Evolutionary conservation across 306 rosid species (phyloP).

Genomic region (Mimosa bimucronata): DNA sequence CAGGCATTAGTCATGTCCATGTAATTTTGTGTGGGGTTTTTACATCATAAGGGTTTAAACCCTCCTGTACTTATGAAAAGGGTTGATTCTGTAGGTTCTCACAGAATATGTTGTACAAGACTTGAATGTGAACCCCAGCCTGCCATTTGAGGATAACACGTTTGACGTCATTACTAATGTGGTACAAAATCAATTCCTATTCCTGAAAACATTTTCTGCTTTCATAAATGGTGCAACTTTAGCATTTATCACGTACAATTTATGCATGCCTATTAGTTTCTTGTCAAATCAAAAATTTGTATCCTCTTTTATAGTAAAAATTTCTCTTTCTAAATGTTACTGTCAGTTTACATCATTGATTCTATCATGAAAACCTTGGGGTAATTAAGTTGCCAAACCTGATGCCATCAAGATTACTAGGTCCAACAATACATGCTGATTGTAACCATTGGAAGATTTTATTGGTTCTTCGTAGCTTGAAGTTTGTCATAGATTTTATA

Average conservation of each 20-base stretch:
- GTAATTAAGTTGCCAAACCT: not conserved
- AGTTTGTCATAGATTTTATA: not conserved
- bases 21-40: constrained; percentile 2
- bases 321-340: not conserved
- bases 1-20: not conserved
- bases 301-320: not conserved
- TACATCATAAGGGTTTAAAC: not conserved
- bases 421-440: not conserved
- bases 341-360: constrained; percentile 17
- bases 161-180: constrained; percentile 76
- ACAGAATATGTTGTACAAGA: constrained; percentile 69
- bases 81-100: constrained; percentile 62
- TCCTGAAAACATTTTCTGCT: constrained; percentile 17
- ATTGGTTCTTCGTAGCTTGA: not conserved
- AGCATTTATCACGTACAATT: not conserved
- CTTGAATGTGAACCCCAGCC: constrained; percentile 69
- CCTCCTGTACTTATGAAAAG: constrained; percentile 16
- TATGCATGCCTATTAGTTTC: not conserved
- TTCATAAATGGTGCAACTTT: constrained; percentile 13
- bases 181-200: constrained; percentile 44
- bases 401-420: not conserved
- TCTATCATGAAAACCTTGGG: constrained; percentile 15
- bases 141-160: constrained; percentile 76
- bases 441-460: not conserved
- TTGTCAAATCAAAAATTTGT: constrained; percentile 9